Evolutionary conservation across 177 flowering plant genomes (phyloP).

Genomic region (Vitis hybrid): DNA sequence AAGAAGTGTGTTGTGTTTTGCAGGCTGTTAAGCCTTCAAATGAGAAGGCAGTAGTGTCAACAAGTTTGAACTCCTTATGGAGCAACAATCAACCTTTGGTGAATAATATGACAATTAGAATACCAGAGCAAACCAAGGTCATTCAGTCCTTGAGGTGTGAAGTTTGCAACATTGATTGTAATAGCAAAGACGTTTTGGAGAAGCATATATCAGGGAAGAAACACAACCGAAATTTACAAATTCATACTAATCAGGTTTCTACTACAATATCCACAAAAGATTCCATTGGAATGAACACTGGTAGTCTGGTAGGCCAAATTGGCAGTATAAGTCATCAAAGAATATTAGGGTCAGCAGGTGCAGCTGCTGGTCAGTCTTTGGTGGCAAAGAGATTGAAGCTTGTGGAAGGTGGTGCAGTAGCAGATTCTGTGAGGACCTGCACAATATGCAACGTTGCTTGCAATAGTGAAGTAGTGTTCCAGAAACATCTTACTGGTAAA

Average conservation of each 20-base stretch:
- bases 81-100: constrained; percentile 10
- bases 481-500: constrained; percentile 28
- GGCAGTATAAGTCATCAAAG: constrained; percentile 1
- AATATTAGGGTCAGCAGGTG: constrained; percentile 2
- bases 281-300: neutral
- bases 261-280: neutral
- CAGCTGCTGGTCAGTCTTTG: constrained; percentile 10
- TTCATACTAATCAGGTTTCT: neutral
- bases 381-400: constrained; percentile 18
- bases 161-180: constrained; percentile 29
- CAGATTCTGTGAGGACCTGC: constrained; percentile 18
- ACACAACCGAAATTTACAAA: constrained; percentile 21
- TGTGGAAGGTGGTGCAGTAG: constrained; percentile 15
- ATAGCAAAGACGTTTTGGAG: constrained; percentile 21
- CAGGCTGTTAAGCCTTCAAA: constrained; percentile 2
- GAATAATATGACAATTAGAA: neutral
- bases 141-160: constrained; percentile 23
- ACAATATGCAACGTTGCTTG: constrained; percentile 29
- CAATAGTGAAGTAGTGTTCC: constrained; percentile 23
- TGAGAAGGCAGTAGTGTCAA: constrained; percentile 7
- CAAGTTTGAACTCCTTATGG: constrained; percentile 3
- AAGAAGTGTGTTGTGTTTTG: constrained; percentile 1
- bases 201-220: constrained; percentile 25
- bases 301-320: neutral
- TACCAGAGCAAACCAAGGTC: constrained; percentile 4